Base-by-base conservation (phyloP, 371 early-diverging fungal genomes). In the Dentiscutata heterogama region DNA sequence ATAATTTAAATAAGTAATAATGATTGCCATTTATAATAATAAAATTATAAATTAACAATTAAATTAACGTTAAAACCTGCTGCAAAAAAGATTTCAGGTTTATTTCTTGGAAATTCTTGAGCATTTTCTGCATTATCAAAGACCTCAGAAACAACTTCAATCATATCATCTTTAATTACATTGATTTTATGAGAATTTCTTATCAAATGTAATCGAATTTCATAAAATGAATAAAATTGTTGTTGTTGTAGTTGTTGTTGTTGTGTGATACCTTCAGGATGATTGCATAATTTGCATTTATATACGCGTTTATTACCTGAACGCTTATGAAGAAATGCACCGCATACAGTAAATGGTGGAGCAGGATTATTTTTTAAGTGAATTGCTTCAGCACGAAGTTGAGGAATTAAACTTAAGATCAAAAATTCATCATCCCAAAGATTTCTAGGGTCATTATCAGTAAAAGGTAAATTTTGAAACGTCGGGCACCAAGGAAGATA, bases 181-280 rank as follows among this genome's bases (percentile, higher is more conserved):
- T 25, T 53, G 1, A 72, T 27, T 25, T 72, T 51, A 72, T 72
- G 72, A 68, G 2, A 20, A 72, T 29, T 72, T 51, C 25, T 22
- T 27, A 50, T 16, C 25, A 72, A 72, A 72, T 72, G 72, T 51
- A 72, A 53, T 51, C 72, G 22, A 29, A 72, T 18, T 72, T 72
- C 72, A 72, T 20, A 72, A 18, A 72, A 72, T 27, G 72, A 72
- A 72, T 72, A 72, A 51, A 53, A n/a, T n/a, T n/a, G n/a, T n/a
- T n/a, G n/a, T n/a, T n/a, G n/a, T n/a, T n/a, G n/a, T n/a, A n/a
- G n/a, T n/a, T n/a, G n/a, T n/a, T n/a, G n/a, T n/a, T n/a, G 29
- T 53, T 50, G 42, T 16, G 50, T 10, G 22, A 8, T 10, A 25
- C 20, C 39, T 5, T 22, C 22, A 46, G 25, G 46, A 27, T 72